Percentiles rank a stretch among this genome's conserved stretches.
Evolutionary conservation across 139 green algal species (phyloP).

Genomic region (Tetraselmis striata): DNA sequence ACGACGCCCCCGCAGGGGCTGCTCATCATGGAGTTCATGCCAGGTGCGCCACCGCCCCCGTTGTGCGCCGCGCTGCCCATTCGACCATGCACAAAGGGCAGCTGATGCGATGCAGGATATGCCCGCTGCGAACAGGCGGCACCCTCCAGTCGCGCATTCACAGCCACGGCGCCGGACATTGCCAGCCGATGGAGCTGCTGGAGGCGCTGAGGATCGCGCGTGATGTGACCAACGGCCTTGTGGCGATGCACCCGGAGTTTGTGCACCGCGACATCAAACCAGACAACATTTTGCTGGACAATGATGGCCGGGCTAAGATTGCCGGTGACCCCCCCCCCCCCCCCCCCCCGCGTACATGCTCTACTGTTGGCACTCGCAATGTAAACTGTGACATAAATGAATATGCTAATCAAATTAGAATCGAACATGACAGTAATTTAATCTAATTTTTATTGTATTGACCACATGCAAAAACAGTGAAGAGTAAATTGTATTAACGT

Average conservation of each 20-base stretch:
- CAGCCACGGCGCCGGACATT: not conserved
- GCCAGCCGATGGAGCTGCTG: not conserved
- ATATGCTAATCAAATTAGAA: no score
- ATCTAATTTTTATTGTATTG: no score
- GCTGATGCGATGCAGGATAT: not conserved
- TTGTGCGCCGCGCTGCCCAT: not conserved
- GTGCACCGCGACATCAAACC: not conserved
- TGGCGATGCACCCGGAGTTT: not conserved
- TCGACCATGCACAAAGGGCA: not conserved
- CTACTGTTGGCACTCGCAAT: not conserved
- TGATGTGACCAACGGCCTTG: not conserved
- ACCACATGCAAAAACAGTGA: not conserved
- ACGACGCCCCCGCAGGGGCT: not conserved
- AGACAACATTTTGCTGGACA: not conserved
- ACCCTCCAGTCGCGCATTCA: not conserved
- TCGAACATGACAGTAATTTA: no score
- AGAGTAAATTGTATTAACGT: no score
- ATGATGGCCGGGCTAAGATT: not conserved
- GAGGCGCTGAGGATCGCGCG: not conserved
- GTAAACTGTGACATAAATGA: not conserved
- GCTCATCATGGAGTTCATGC: not conserved
- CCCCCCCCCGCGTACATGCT: no score
- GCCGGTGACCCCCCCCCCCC: no score
- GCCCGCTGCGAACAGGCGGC: not conserved
- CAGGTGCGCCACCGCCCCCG: not conserved